These are phyloP conservation scores for Glaciozyma martinii DNA, from an alignment of 768 basidiomycete species.

Conservation along the genomic window DNA sequence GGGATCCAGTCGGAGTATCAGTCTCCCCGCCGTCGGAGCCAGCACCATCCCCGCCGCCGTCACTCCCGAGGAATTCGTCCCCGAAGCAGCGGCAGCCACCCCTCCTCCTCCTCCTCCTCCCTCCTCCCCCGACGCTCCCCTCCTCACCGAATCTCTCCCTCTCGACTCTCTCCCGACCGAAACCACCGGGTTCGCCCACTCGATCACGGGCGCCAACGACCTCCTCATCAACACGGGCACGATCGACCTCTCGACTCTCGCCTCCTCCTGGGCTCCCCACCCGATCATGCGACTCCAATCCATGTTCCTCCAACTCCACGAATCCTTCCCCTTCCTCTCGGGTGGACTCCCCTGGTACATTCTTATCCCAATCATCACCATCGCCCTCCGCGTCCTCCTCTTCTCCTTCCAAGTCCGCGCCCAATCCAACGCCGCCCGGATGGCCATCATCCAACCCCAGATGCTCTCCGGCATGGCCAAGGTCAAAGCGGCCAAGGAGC, in stretches of 20 bases:
- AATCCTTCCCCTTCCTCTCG: conserved; percentile 27
- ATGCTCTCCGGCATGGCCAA: conserved; percentile 51
- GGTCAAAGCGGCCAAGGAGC: conserved; percentile 44
- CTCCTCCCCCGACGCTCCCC: too few relatives aligned
- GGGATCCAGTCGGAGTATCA: too few relatives aligned
- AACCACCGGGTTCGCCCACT: neutral
- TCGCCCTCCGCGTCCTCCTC: conserved; percentile 54
- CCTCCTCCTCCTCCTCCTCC: too few relatives aligned
- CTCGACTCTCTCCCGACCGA: too few relatives aligned
- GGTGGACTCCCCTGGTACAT: conserved; percentile 74
- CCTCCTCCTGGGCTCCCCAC: conserved; percentile 26
- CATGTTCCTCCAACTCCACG: conserved; percentile 31
- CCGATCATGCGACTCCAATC: conserved; percentile 31
- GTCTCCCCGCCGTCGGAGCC: too few relatives aligned
- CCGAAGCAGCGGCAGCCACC: too few relatives aligned
- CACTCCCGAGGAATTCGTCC: too few relatives aligned
- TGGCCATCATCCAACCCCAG: conserved; percentile 55
- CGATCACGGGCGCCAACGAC: neutral
- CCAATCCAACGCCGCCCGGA: conserved; percentile 52
- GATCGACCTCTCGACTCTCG: conserved; percentile 27
- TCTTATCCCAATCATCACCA: conserved; percentile 60
- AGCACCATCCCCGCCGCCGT: too few relatives aligned
- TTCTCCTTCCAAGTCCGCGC: conserved; percentile 55
- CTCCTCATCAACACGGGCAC: conserved; percentile 23
- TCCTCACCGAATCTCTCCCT: too few relatives aligned